These are phyloP conservation scores for Apiospora rasikravindrae DNA, from an alignment of 2,329 filamentous ascomycete species.

Conservation along the genomic window DNA sequence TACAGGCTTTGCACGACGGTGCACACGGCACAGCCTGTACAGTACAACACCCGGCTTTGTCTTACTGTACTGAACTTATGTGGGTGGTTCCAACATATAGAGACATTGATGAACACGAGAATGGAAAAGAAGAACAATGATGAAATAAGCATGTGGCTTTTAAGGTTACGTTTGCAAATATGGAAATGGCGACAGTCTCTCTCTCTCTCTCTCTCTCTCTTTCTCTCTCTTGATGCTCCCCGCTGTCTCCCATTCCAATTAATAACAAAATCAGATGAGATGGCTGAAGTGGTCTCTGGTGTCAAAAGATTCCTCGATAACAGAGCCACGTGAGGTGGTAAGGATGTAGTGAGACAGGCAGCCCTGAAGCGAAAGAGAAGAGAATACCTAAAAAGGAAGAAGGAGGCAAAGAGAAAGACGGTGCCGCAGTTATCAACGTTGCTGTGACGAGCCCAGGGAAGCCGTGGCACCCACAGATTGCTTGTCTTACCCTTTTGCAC, in stretches of 20 bases:
- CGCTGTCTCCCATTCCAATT: background rate
- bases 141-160: conserved; percentile 7
- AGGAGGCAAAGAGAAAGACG: background rate
- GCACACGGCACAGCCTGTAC: background rate
- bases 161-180: background rate
- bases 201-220: background rate
- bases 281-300: background rate
- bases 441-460: background rate
- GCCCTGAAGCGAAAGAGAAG: background rate
- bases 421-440: background rate
- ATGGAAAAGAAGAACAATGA: background rate
- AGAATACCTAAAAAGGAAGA: background rate
- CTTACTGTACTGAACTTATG: background rate
- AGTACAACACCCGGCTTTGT: background rate
- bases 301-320: background rate
- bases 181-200: background rate
- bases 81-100: too few species aligned
- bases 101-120: background rate
- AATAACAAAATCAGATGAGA: background rate
- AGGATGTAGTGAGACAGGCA: background rate
- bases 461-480: background rate
- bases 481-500: background rate
- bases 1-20: background rate
- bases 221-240: too few species aligned
- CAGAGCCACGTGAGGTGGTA: conserved; percentile 2